A percentile compares a stretch with the other conserved stretches of the same genome.
These are phyloP conservation scores for Ilyonectria sp. DNA, from an alignment of 2,329 filamentous ascomycete species.

Conservation along the genomic window DNA sequence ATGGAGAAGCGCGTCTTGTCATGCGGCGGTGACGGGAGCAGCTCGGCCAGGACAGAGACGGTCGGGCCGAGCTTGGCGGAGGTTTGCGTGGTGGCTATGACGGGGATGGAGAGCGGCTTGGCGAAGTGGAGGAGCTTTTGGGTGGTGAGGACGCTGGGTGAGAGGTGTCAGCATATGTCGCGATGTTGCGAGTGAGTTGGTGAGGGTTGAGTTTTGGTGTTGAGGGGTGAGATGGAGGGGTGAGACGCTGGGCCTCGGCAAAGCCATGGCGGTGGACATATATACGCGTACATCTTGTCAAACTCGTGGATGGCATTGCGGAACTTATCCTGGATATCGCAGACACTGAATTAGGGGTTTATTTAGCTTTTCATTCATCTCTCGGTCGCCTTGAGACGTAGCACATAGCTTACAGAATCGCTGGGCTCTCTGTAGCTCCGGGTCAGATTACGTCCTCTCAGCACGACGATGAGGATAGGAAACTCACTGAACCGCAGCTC, in stretches of 20 bases:
- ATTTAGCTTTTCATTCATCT: conserved; percentile 2
- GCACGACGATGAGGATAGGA: too few species aligned
- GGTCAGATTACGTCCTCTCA: conserved; percentile 29
- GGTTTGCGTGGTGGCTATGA: conserved; percentile 91
- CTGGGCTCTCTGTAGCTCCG: conserved; percentile 59
- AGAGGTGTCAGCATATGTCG: conserved; percentile 6
- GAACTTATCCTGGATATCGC: conserved; percentile 96
- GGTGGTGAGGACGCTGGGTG: conserved; percentile 73
- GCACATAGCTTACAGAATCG: conserved; percentile 62
- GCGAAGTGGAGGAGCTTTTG: conserved; percentile 78
- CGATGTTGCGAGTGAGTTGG: background rate
- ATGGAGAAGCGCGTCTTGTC: conserved; percentile 96
- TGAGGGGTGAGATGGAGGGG: conserved; percentile 15
- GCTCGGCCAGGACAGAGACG: conserved; percentile 76
- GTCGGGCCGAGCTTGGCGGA: conserved; percentile 83
- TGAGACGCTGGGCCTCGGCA: conserved; percentile 16
- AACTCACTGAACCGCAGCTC: conserved; percentile 55
- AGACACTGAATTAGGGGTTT: conserved; percentile 73
- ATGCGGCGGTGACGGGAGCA: conserved; percentile 69
- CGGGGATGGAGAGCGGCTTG: conserved; percentile 78
- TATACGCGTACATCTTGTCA: conserved; percentile 76
- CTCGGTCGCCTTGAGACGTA: background rate
- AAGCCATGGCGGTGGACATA: background rate
- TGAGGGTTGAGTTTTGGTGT: conserved; percentile 29
- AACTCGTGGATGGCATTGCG: conserved; percentile 87